phyloP scores from a whole-genome alignment of 2,329 filamentous ascomycete genomes.

The Aspergillus piperis region DNA sequence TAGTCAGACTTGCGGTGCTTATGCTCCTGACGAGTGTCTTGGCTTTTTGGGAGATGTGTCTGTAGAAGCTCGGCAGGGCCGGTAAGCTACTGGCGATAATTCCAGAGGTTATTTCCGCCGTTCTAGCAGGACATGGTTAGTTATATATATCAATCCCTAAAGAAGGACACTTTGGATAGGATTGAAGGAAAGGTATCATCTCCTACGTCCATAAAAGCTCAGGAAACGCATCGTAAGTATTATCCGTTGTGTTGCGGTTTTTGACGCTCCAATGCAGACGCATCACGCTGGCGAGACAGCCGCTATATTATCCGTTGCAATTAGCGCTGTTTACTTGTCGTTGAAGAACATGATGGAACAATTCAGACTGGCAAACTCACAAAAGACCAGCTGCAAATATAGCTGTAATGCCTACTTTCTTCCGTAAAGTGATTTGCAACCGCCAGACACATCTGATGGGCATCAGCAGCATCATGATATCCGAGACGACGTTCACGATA shows the following conservation, averaged over 20 bases:
- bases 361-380: constrained; percentile 12
- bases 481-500: constrained; percentile 26
- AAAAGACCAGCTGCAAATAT: constrained; percentile 27
- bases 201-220: constrained; percentile 31
- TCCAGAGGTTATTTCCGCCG: constrained; percentile 28
- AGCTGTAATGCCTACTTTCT: constrained; percentile 24
- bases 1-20: not conserved
- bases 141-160: not conserved
- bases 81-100: constrained; percentile 29
- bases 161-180: no score
- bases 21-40: constrained; percentile 7
- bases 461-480: constrained; percentile 27
- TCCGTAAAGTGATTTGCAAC: constrained; percentile 21
- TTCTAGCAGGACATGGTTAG: constrained; percentile 8
- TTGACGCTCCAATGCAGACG: constrained; percentile 24
- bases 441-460: constrained; percentile 27
- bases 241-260: constrained; percentile 19
- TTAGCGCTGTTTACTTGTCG: not conserved
- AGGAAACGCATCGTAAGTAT: constrained; percentile 28
- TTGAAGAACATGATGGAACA: not conserved
- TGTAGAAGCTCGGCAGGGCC: constrained; percentile 25
- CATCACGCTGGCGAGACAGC: constrained; percentile 28
- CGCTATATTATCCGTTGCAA: constrained; percentile 11
- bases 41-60: constrained; percentile 23
- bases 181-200: not conserved